Percentiles rank a stretch among this genome's conserved stretches.
Conservation (phyloP, 306 rosid genomes). For the Acacia crassicarpa region DNA sequence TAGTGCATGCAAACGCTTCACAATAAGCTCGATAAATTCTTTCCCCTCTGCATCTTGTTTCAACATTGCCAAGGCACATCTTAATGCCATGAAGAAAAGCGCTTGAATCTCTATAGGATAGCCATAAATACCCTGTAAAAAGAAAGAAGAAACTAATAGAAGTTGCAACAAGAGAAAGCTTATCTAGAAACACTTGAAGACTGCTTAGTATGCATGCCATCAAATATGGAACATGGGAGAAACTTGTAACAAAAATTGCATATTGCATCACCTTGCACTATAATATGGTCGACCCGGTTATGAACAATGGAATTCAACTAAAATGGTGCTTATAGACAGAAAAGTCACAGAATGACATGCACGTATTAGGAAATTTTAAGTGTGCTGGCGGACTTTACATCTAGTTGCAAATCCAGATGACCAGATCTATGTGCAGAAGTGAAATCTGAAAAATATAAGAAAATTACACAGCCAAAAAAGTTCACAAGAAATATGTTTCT, state of each 20-base stretch:
- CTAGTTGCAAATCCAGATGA: background rate
- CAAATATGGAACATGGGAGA: conserved; percentile 15
- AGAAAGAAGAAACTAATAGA: background rate
- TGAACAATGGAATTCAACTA: conserved; percentile 16
- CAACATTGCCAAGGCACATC: conserved; percentile 71
- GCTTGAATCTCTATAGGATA: conserved; percentile 94
- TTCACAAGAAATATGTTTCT: background rate
- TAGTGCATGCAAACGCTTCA: conserved; percentile 81
- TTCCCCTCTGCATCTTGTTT: conserved; percentile 80
- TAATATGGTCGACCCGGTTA: background rate
- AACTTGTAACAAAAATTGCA: conserved; percentile 2
- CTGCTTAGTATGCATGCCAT: background rate
- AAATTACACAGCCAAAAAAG: background rate
- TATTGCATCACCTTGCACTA: conserved; percentile 1
- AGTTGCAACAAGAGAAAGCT: background rate
- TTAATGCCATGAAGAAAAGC: conserved; percentile 85
- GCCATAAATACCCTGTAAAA: conserved; percentile 77
- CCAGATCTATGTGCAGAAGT: background rate
- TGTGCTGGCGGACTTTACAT: background rate
- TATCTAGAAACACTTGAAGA: conserved; percentile 4
- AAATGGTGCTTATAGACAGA: background rate
- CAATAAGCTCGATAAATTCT: conserved; percentile 73
- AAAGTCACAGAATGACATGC: background rate
- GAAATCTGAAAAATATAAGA: background rate
- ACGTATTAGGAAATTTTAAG: background rate